Evolutionary conservation across 306 rosid species (phyloP).

Genomic region (Castanea sativa): DNA sequence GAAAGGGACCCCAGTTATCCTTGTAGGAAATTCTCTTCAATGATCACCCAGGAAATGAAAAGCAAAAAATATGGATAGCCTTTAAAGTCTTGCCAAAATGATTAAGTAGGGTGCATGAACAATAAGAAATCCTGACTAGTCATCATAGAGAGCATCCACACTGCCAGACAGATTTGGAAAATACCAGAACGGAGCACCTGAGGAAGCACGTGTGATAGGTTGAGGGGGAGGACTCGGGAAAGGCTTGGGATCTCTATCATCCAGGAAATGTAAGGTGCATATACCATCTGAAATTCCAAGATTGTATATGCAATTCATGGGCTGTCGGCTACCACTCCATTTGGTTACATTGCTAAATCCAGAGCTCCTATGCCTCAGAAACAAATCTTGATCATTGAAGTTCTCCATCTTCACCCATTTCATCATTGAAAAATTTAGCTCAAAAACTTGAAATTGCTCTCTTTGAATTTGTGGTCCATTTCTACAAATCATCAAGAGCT

Average conservation of each 20-base stretch:
- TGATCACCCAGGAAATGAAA: no score
- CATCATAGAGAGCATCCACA: background rate
- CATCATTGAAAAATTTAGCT: background rate
- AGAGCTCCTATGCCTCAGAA: background rate
- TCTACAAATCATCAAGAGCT: background rate
- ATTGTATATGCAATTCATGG: background rate
- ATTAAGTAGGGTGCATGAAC: no score
- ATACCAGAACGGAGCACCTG: background rate
- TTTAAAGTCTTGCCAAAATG: no score
- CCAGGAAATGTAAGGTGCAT: background rate
- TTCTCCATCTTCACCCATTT: background rate
- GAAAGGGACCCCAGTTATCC: no score
- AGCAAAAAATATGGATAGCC: no score
- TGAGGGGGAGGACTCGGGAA: no score
- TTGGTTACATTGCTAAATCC: background rate
- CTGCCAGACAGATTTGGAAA: background rate
- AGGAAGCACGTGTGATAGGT: background rate
- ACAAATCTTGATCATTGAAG: background rate
- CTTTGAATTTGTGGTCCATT: background rate
- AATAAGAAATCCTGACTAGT: no score
- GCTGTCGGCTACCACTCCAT: background rate
- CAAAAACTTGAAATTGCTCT: background rate
- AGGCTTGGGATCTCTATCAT: background rate
- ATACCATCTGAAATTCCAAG: background rate
- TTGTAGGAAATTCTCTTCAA: no score